Evolutionary conservation across 257 asterid species (phyloP).

Genomic region (Lycium ferocissimum): DNA sequence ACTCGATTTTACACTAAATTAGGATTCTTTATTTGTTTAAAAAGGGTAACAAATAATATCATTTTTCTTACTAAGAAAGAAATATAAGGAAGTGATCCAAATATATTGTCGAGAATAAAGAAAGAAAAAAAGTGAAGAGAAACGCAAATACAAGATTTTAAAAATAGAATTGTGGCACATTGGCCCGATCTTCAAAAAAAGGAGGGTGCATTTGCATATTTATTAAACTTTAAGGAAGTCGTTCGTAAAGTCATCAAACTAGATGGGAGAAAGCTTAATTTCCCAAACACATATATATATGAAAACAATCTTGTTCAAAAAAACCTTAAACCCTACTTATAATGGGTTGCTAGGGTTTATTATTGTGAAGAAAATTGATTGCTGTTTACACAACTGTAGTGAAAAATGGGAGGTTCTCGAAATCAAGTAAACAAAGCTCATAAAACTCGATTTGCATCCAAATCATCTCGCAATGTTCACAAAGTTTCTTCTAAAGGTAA

Average conservation of each 20-base stretch:
- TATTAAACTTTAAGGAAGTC: neutral
- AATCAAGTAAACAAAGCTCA: slow-evolving; percentile 77
- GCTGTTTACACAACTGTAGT: neutral
- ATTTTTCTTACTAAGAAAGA: too few relatives aligned
- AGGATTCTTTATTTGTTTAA: too few relatives aligned
- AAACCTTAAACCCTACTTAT: slow-evolving; percentile 33
- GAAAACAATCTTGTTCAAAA: neutral
- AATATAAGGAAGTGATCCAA: too few relatives aligned
- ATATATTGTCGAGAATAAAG: too few relatives aligned
- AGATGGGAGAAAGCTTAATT: neutral
- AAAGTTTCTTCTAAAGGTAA: slow-evolving; percentile 74
- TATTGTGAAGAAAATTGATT: neutral
- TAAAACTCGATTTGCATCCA: slow-evolving; percentile 82
- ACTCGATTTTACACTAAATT: too few relatives aligned
- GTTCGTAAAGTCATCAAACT: neutral
- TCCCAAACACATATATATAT: neutral
- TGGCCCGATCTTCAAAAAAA: neutral
- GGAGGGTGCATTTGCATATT: neutral
- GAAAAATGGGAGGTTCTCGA: slow-evolving; percentile 72
- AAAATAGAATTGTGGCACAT: neutral
- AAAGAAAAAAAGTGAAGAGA: too few relatives aligned
- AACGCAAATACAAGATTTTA: too few relatives aligned
- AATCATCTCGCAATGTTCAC: slow-evolving; percentile 87
- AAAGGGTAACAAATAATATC: too few relatives aligned
- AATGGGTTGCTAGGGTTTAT: slow-evolving; percentile 33